These are phyloP conservation scores for Fusarium temperatum DNA, from an alignment of 2,329 filamentous ascomycete species.

Conservation along the genomic window DNA sequence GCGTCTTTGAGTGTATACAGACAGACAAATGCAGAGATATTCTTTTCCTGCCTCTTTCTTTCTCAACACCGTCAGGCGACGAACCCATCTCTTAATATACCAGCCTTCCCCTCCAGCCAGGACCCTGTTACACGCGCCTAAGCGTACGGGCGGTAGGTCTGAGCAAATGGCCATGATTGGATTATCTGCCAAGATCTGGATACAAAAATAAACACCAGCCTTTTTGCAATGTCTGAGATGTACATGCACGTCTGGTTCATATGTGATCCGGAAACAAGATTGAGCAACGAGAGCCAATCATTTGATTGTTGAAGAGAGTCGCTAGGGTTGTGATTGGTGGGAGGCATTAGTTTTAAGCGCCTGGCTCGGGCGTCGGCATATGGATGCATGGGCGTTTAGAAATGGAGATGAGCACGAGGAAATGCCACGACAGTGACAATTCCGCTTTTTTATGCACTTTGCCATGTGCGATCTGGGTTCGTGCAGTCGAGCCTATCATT, in stretches of 20 bases:
- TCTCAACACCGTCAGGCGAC: constrained; percentile 16
- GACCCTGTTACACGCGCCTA: constrained; percentile 15
- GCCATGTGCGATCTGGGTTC: constrained; percentile 15
- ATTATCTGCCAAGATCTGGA: constrained; percentile 15
- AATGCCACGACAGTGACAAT: constrained; percentile 10
- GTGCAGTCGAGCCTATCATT: neutral
- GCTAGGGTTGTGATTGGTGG: constrained; percentile 28
- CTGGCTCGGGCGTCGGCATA: constrained; percentile 31
- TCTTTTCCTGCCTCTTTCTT: constrained; percentile 32
- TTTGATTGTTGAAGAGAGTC: neutral
- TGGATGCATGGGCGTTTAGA: constrained; percentile 26
- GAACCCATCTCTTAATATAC: constrained; percentile 41
- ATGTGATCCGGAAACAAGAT: constrained; percentile 28
- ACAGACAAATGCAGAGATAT: constrained; percentile 33
- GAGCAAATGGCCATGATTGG: constrained; percentile 21
- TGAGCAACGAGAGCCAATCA: constrained; percentile 24
- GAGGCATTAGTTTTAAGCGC: constrained; percentile 29
- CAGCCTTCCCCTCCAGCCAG: constrained; percentile 18
- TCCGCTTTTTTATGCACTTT: constrained; percentile 7
- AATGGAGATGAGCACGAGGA: neutral
- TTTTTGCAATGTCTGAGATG: constrained; percentile 6
- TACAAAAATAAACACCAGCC: constrained; percentile 31
- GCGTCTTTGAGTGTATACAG: constrained; percentile 29
- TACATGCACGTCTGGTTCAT: constrained; percentile 18
- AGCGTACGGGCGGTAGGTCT: constrained; percentile 19